Evolutionary conservation across 352 stramenopile genomes (phyloP).

Genomic region (Phytophthora tubulina): DNA sequence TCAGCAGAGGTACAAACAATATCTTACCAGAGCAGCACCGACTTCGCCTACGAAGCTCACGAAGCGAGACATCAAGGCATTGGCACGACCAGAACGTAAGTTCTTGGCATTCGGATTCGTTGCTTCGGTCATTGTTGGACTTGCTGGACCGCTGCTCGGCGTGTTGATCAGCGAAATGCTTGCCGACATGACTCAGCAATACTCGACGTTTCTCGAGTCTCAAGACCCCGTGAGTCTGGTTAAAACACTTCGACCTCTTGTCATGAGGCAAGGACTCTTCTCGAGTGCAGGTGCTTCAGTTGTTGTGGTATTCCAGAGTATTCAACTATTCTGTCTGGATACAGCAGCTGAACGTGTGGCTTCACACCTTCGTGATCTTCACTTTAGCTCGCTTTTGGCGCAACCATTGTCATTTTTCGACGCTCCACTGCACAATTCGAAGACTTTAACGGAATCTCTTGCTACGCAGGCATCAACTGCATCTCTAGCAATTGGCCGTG

Average conservation of each 20-base stretch:
- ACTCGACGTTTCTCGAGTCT: constrained; percentile 38
- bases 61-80: constrained; percentile 39
- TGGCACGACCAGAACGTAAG: constrained; percentile 48
- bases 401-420: constrained; percentile 83
- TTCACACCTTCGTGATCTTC: constrained; percentile 53
- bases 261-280: constrained; percentile 41
- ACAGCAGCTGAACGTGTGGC: constrained; percentile 64
- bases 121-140: constrained; percentile 44
- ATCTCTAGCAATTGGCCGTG: constrained; percentile 47
- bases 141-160: constrained; percentile 43
- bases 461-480: constrained; percentile 62
- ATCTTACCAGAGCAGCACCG: neutral
- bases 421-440: constrained; percentile 51
- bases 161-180: constrained; percentile 50
- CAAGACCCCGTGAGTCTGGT: constrained; percentile 23
- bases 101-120: constrained; percentile 48
- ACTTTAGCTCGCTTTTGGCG: constrained; percentile 57
- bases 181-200: constrained; percentile 45
- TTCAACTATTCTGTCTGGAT: constrained; percentile 58
- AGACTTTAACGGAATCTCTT: constrained; percentile 62
- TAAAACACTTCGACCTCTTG: constrained; percentile 11
- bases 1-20: neutral
- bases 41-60: constrained; percentile 40
- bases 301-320: constrained; percentile 39
- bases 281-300: constrained; percentile 43